Evolutionary conservation across 2,329 filamentous ascomycete species (phyloP), one percentile per base, ranked within the genome.

Genomic region (Akanthomyces uredinophilus): DNA sequence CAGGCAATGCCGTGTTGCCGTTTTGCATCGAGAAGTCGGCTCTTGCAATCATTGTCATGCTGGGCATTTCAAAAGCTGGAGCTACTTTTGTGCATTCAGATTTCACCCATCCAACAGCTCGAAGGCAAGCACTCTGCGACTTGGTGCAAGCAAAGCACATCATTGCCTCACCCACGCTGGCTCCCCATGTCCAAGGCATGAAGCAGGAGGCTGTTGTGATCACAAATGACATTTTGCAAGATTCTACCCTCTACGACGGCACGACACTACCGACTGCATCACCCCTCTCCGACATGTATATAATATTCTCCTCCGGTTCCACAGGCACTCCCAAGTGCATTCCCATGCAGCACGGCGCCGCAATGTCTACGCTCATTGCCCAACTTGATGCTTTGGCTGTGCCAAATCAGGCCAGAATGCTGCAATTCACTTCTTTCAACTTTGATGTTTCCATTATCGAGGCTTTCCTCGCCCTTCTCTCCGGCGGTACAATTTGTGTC

Each of bases 341-440:
- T 10, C 47, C 47, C 14, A 32, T 50, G 47, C 47, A 50, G 47
- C 47, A 50, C 47, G 27, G 18, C 18, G 13, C 47, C 7, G 47
- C 47, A 4, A 50, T n/a, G 14, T 50, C 47, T 29, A 50, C 47
- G 16, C 8, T 50, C 1, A 29, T 6, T 5, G 47, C 47, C 8
- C 47, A 50, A 22, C 47, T 29, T 16, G 47, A n/a, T 32, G 47
- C 47, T 32, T 32, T 50, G 47, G 47, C 14, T 18, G 14, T 50
- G 11, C 47, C 24, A 8, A 18, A 50, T 18, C 24, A 27, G 7
- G 47, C 32, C 7, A 29, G 47, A 29, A 59, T 65, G 14, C 54
- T 66, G 4, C 53, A 67, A 24, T 65, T 66, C 29, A 44, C 64
- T 1, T 60, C 64, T 1, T 65, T 64, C 41, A 61, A 46, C 13